Percentiles rank a stretch among this genome's conserved stretches.
Conservation (phyloP, 768 basidiomycete species). For the Mrakia frigida region DNA sequence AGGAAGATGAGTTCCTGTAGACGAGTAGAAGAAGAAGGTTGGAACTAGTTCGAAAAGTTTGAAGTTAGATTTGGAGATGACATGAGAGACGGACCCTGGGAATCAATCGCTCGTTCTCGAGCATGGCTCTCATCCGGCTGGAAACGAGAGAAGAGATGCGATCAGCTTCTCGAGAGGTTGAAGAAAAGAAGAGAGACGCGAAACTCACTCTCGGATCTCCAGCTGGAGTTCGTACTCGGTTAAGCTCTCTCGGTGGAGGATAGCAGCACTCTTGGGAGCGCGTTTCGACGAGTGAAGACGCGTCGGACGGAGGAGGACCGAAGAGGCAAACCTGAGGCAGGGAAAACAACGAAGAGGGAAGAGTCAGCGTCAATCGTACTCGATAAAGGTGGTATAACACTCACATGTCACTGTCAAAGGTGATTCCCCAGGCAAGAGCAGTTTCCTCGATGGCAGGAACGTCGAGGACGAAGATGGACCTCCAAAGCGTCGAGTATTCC, state of each 20-base stretch:
- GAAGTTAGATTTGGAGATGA: no score
- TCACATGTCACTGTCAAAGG: slow-evolving; percentile 40
- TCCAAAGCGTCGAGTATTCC: slow-evolving; percentile 75
- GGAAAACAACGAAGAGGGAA: no score
- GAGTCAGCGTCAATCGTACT: no score
- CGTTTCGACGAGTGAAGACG: slow-evolving; percentile 35
- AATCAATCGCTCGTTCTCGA: slow-evolving; percentile 45
- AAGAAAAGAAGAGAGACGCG: neutral
- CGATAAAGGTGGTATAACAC: no score
- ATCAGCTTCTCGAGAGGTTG: neutral
- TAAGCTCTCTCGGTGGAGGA: slow-evolving; percentile 34
- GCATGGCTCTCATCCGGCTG: slow-evolving; percentile 42
- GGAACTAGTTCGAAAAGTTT: no score
- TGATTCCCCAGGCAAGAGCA: slow-evolving; percentile 45
- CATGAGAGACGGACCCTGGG: no score
- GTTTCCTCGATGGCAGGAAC: slow-evolving; percentile 43
- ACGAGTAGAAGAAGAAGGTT: no score
- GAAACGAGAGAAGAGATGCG: neutral
- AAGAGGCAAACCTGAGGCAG: slow-evolving; percentile 40
- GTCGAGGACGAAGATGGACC: slow-evolving; percentile 45
- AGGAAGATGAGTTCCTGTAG: slow-evolving; percentile 41
- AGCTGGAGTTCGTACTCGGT: slow-evolving; percentile 45
- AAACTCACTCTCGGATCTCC: slow-evolving; percentile 42
- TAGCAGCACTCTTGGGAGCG: slow-evolving; percentile 31
- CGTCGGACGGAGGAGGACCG: slow-evolving; percentile 46